A percentile compares a stretch with the other conserved stretches of the same genome.
Conservation (phyloP, 169 alveolate genomes). For the Plasmodium knowlesi region DNA sequence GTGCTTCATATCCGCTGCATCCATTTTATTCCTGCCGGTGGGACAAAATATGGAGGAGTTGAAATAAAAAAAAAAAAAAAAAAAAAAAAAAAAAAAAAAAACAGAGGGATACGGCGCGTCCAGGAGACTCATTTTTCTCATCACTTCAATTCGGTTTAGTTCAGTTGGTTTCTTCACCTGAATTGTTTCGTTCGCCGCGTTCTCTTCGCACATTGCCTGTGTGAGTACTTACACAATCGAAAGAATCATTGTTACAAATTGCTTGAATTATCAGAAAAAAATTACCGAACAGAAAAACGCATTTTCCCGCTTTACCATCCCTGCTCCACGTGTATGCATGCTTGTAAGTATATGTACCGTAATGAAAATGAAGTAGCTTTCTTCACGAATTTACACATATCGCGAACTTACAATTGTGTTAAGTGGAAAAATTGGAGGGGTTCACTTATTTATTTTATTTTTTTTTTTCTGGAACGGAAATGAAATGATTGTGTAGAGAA, state of each 20-base stretch:
- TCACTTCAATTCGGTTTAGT: not conserved
- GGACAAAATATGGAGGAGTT: not conserved
- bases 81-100: not conserved
- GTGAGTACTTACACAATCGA: not conserved
- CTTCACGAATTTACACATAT: not conserved
- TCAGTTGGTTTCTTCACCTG: not conserved
- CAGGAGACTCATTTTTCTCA: not conserved
- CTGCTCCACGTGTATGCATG: not conserved
- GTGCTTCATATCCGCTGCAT: not conserved
- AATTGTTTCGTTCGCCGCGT: not conserved
- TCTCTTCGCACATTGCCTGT: not conserved
- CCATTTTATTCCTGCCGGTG: not conserved
- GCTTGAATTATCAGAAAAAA: not conserved
- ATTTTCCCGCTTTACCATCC: not conserved
- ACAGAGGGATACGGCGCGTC: not conserved
- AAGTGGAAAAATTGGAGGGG: not conserved
- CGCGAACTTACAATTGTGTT: not conserved
- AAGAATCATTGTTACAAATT: not conserved
- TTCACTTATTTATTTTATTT: not conserved
- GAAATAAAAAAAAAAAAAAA: not conserved
- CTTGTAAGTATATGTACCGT: not conserved
- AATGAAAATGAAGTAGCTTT: not conserved
- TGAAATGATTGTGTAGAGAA: not conserved
- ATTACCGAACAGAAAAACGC: not conserved
- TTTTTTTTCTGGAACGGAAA: not conserved